Evolutionary conservation across 352 stramenopile species (phyloP).

Genomic region (Phytopythium mirpurense): DNA sequence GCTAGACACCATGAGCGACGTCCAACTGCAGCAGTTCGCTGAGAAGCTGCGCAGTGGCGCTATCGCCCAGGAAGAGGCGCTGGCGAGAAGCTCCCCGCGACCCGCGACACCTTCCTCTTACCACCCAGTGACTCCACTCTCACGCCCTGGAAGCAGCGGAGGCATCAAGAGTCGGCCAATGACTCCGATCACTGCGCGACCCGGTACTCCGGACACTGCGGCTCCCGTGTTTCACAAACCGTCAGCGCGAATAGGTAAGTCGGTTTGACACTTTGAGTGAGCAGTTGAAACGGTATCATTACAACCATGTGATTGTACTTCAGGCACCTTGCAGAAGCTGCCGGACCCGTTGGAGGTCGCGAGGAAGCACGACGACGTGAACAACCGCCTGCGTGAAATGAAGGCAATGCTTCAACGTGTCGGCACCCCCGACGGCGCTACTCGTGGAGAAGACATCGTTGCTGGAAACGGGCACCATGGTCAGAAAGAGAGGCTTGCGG

Average conservation of each 20-base stretch:
- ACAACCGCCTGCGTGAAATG: constrained; percentile 48
- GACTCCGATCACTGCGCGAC: constrained; percentile 25
- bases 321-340: constrained; percentile 48
- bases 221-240: constrained; percentile 46
- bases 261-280: too few species aligned
- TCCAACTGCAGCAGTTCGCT: constrained; percentile 32
- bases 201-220: constrained; percentile 19
- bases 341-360: constrained; percentile 37
- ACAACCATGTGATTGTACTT: neutral
- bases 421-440: constrained; percentile 7
- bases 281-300: too few species aligned
- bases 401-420: constrained; percentile 46
- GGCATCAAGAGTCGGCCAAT: constrained; percentile 6
- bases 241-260: constrained; percentile 37
- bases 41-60: constrained; percentile 38
- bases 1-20: constrained; percentile 49
- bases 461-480: constrained; percentile 3
- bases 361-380: constrained; percentile 43
- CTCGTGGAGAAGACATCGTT: neutral
- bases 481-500: neutral
- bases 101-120: constrained; percentile 30
- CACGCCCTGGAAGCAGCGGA: constrained; percentile 1
- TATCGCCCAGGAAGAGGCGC: constrained; percentile 28
- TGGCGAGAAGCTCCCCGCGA: constrained; percentile 20
- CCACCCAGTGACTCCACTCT: constrained; percentile 16